These are phyloP conservation scores for Cryoendolithus antarcticus DNA, from an alignment of 2,329 filamentous ascomycete species.

Conservation along the genomic window DNA sequence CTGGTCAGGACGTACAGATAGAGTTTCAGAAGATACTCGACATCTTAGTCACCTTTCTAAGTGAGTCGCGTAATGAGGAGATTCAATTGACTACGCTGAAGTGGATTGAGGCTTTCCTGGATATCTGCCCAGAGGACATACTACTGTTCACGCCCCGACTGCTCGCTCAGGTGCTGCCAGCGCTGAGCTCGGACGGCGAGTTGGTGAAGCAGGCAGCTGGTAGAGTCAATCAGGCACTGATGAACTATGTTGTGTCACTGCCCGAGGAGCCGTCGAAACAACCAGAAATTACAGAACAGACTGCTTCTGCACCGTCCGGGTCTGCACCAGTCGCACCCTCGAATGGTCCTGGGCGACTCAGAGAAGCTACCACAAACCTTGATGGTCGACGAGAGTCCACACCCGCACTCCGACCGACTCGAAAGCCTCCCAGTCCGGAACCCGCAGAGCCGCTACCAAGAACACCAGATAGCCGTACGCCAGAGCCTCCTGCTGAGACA, in stretches of 20 bases:
- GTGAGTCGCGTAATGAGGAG: constrained; percentile 76
- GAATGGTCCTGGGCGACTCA: background rate
- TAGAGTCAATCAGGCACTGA: constrained; percentile 78
- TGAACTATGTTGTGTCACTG: constrained; percentile 87
- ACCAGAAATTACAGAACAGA: background rate
- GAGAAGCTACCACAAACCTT: no score
- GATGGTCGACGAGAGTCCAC: constrained; percentile 3
- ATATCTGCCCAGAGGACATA: constrained; percentile 95
- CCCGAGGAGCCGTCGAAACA: constrained; percentile 45
- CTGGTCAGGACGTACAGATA: constrained; percentile 90
- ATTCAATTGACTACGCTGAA: constrained; percentile 80
- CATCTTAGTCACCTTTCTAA: constrained; percentile 79
- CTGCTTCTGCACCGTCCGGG: background rate
- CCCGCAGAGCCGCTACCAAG: constrained; percentile 9
- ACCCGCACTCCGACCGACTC: constrained; percentile 5
- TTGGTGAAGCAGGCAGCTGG: constrained; percentile 78
- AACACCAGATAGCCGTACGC: constrained; percentile 17
- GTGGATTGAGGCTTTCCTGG: constrained; percentile 94
- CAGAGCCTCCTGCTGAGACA: constrained; percentile 14
- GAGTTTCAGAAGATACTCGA: constrained; percentile 86
- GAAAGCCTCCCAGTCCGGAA: constrained; percentile 15
- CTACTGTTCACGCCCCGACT: constrained; percentile 88
- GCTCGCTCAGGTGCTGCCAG: constrained; percentile 79
- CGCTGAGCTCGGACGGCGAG: constrained; percentile 85
- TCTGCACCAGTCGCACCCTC: background rate